These are phyloP conservation scores for Chalciporus sp. DNA, from an alignment of 1,284 basidiomycete species.

Conservation along the genomic window DNA sequence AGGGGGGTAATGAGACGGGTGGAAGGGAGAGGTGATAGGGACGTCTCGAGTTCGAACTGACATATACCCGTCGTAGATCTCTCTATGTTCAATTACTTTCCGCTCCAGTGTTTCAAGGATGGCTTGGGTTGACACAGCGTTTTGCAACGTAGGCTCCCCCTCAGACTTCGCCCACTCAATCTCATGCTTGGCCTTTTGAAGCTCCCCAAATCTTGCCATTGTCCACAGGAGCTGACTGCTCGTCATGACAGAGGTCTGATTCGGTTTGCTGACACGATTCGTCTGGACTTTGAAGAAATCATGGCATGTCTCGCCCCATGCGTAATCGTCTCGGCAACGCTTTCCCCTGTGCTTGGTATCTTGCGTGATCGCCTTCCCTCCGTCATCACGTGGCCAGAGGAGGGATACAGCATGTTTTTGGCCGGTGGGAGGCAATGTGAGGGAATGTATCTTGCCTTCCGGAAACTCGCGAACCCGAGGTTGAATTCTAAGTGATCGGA, in stretches of 20 bases:
- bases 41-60: not conserved
- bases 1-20: constrained; percentile 35
- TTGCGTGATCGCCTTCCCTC: not conserved
- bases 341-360: not conserved
- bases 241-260: not conserved
- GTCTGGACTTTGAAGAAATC: not conserved
- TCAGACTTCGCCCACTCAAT: constrained; percentile 42
- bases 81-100: not conserved
- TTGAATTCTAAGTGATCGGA: not conserved
- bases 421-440: not conserved
- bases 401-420: not conserved
- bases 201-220: constrained; percentile 39
- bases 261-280: not conserved
- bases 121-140: constrained; percentile 22
- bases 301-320: not conserved
- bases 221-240: not conserved
- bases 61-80: not conserved
- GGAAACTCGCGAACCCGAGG: not conserved
- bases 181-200: constrained; percentile 34
- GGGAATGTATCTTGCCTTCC: not conserved
- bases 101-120: not conserved
- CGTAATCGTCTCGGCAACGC: not conserved
- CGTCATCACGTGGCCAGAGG: not conserved
- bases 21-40: constrained; percentile 26
- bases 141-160: constrained; percentile 35